Conservation (phyloP, 2,329 filamentous ascomycete species). For the Colletotrichum sp. region DNA sequence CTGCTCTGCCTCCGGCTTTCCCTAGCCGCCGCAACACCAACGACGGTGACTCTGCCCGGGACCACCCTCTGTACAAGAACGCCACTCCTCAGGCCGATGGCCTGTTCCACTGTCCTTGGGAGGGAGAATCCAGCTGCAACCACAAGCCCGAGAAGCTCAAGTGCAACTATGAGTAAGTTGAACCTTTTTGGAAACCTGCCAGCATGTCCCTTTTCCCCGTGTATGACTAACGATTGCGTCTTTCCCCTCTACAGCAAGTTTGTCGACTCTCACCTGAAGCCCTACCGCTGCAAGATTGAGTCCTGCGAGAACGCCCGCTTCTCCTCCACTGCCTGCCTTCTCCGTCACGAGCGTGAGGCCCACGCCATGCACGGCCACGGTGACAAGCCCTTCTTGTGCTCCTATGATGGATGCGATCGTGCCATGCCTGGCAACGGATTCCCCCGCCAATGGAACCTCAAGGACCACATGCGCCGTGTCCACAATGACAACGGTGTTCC, state of each 20-base stretch:
- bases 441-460: conserved; percentile 92
- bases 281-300: conserved; percentile 89
- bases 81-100: conserved; percentile 71
- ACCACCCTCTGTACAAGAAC: conserved; percentile 76
- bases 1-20: conserved; percentile 46
- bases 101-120: conserved; percentile 92
- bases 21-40: conserved; percentile 51
- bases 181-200: background rate
- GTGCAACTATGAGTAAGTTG: conserved; percentile 95
- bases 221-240: conserved; percentile 28
- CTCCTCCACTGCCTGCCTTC: conserved; percentile 92
- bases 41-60: conserved; percentile 64
- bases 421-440: conserved; percentile 85
- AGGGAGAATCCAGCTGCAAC: conserved; percentile 73
- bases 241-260: conserved; percentile 74
- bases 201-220: background rate
- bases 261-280: conserved; percentile 94
- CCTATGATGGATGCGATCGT: conserved; percentile 86
- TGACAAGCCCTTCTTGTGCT: conserved; percentile 89
- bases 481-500: conserved; percentile 68
- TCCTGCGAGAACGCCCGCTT: conserved; percentile 87
- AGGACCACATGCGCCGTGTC: conserved; percentile 96
- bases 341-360: conserved; percentile 93
- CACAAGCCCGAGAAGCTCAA: conserved; percentile 96
- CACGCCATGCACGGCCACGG: conserved; percentile 96